Evolutionary conservation across 2,329 filamentous ascomycete genomes (phyloP), one percentile per base, ranked within the genome.

Genomic region (Leptodontidium sp.): DNA sequence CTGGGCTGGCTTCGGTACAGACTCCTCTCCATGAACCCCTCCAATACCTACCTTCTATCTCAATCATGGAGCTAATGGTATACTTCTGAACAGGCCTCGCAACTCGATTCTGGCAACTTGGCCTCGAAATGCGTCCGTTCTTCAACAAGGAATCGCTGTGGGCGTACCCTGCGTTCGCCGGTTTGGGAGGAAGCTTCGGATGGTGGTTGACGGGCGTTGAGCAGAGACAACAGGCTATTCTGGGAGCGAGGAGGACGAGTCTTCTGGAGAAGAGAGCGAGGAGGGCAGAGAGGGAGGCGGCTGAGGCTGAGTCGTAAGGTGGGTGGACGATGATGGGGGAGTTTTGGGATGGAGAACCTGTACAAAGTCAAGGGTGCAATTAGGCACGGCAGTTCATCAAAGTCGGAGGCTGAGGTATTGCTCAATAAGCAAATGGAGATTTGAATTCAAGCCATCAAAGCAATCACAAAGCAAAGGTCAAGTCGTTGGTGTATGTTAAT

Each of bases 201-300:
- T 98, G 98, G 86, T 99, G 95, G 94, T 85, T 99, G 76, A 90
- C 94, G 84, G 93, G 93, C 72, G 93, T 98, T 67, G 93, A 98
- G 81, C 85, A 93, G 78, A 87, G 90, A 79, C 95, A 98, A 83
- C 87, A 91, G 75, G 87, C 88, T 73, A 87, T 94, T 71, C 84
- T 99, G 69, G 84, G 86, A 73, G 91, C 95, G 79, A 90, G 94
- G 79, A 94, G 94, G 85, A 86, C 92, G 75, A 82, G 86, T 66
- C 86, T 99, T 74, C 84, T 98, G 68, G 94, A 97, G 84, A 98
- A 98, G 90, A 87, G 96, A 80, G 90, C 90, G 80, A 86, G 93
- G 81, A 90, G 91, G 79, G 90, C 90, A 69, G 87, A 90, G 80
- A 84, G 88, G 68, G 88, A 92, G 78, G 87, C 80, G n/a, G 79